phyloP scores from a whole-genome alignment of 257 asterid species.

The Solanum virginianum region DNA sequence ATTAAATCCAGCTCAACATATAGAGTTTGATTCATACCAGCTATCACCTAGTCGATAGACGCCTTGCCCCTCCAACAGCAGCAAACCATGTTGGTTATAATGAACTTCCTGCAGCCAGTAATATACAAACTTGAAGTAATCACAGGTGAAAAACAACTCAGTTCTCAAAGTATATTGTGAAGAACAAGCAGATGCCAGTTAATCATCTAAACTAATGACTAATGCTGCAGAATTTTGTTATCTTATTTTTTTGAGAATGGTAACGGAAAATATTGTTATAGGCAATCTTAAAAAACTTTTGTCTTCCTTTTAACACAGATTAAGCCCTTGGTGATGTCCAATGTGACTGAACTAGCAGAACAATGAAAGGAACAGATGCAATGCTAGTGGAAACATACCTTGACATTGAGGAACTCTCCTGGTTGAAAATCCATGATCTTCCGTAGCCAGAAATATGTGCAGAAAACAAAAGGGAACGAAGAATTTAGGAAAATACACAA shows the following conservation, averaged over 20 bases:
- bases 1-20: background rate
- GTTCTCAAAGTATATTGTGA: background rate
- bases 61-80: slow-evolving; percentile 96
- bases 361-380: background rate
- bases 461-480: background rate
- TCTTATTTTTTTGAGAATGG: background rate
- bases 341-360: background rate
- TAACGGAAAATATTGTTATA: background rate
- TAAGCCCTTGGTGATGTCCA: background rate
- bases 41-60: slow-evolving; percentile 83
- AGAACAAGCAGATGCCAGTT: background rate
- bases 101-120: slow-evolving; percentile 72
- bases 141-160: background rate
- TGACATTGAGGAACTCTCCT: slow-evolving; percentile 89
- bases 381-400: slow-evolving; percentile 35
- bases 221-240: background rate
- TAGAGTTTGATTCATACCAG: slow-evolving; percentile 42
- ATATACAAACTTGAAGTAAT: background rate
- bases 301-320: background rate
- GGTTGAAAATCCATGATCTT: slow-evolving; percentile 99
- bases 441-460: background rate
- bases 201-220: background rate
- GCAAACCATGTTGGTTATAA: slow-evolving; percentile 85
- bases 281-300: background rate
- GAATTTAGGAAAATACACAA: background rate